These are phyloP conservation scores for Colletotrichum tropicale DNA, from an alignment of 2,329 filamentous ascomycete genomes.

Conservation along the genomic window DNA sequence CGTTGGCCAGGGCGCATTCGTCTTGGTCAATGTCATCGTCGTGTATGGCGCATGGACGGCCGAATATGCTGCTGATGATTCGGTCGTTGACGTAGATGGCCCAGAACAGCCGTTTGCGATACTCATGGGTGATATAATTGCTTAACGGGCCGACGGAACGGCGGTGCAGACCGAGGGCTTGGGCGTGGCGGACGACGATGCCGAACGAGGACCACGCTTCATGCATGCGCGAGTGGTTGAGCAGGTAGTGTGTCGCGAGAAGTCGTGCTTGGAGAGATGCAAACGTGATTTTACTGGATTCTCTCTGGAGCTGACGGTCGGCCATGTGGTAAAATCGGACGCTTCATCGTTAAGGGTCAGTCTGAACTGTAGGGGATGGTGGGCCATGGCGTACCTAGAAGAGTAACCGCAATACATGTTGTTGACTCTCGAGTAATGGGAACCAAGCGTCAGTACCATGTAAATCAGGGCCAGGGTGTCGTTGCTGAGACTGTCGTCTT, in stretches of 20 bases:
- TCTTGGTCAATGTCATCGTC: constrained; percentile 24
- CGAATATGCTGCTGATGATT: constrained; percentile 25
- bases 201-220: neutral
- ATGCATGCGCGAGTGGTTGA: neutral
- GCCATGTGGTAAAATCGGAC: neutral
- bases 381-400: neutral
- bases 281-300: neutral
- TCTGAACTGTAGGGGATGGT: neutral
- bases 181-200: neutral
- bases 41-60: constrained; percentile 25
- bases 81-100: constrained; percentile 28
- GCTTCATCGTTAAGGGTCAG: neutral
- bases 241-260: neutral
- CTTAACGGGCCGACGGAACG: neutral
- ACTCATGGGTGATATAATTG: neutral
- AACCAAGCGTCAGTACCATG: neutral
- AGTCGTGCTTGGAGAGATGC: neutral
- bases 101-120: constrained; percentile 23
- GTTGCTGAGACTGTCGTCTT: neutral
- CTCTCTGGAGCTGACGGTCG: neutral
- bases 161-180: neutral
- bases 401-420: neutral
- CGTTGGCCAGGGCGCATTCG: neutral
- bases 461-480: neutral
- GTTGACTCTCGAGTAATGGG: neutral